Evolutionary conservation across 345 rosid species (phyloP).

Genomic region (Heritiera fomes): DNA sequence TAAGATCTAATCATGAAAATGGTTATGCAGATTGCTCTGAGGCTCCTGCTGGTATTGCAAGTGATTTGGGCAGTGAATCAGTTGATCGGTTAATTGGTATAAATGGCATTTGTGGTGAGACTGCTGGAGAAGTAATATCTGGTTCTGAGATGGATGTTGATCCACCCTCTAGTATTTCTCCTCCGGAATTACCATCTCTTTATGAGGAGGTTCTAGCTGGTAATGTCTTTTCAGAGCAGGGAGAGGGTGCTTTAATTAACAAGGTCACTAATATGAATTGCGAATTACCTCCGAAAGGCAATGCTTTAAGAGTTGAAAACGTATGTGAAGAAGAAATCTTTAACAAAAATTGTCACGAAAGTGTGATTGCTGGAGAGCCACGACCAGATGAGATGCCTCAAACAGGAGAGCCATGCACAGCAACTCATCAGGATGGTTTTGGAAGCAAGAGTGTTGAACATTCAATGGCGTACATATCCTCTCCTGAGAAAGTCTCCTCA

Average conservation of each 20-base stretch:
- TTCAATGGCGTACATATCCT: slow-evolving; percentile 3
- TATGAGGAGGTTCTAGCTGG: slow-evolving; percentile 24
- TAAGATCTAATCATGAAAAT: slow-evolving; percentile 21
- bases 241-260: background rate
- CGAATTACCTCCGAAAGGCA: background rate
- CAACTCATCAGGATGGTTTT: slow-evolving; percentile 8
- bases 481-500: slow-evolving; percentile 13
- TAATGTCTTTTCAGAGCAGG: slow-evolving; percentile 14
- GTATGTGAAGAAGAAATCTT: slow-evolving; percentile 10
- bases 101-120: slow-evolving; percentile 19
- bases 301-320: slow-evolving; percentile 14
- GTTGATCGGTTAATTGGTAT: slow-evolving; percentile 6
- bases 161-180: slow-evolving; percentile 20
- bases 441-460: slow-evolving; percentile 10
- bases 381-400: slow-evolving; percentile 10
- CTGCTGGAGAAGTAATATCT: slow-evolving; percentile 28
- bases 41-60: slow-evolving; percentile 20
- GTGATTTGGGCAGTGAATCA: slow-evolving; percentile 23
- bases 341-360: slow-evolving; percentile 7
- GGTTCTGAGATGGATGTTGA: slow-evolving; percentile 27
- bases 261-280: slow-evolving; percentile 1
- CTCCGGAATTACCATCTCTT: slow-evolving; percentile 20
- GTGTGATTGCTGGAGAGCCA: slow-evolving; percentile 19
- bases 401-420: slow-evolving; percentile 15
- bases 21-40: slow-evolving; percentile 14